phyloP scores from a whole-genome alignment of 257 asterid species.

The Plantago ovata region DNA sequence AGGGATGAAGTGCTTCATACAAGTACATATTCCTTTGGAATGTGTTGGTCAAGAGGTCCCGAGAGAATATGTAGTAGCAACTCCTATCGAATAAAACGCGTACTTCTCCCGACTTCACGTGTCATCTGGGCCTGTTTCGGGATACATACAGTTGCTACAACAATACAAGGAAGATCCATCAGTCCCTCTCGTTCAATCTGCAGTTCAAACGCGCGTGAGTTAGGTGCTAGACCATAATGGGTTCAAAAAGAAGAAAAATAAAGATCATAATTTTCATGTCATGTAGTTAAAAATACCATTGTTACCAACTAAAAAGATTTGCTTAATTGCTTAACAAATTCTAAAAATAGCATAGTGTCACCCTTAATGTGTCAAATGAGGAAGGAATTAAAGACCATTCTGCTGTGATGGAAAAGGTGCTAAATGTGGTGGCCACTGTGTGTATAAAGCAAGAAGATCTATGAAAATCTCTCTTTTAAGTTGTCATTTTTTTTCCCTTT shows the following conservation, averaged over 20 bases:
- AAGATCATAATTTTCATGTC: background rate
- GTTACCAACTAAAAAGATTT: background rate
- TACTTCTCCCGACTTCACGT: slow-evolving; percentile 41
- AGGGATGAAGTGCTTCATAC: background rate
- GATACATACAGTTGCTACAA: slow-evolving; percentile 17
- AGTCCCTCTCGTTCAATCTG: slow-evolving; percentile 63
- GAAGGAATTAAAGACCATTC: slow-evolving; percentile 25
- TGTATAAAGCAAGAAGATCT: slow-evolving; percentile 55
- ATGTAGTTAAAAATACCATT: background rate
- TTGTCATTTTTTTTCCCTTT: slow-evolving; percentile 13
- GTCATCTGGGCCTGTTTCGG: slow-evolving; percentile 46
- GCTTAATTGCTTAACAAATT: slow-evolving; percentile 21
- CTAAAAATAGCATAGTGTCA: slow-evolving; percentile 39
- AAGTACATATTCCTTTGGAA: background rate
- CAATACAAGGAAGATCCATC: slow-evolving; percentile 30
- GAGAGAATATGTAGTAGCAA: slow-evolving; percentile 9
- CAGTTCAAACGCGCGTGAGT: slow-evolving; percentile 39
- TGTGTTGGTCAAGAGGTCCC: slow-evolving; percentile 38
- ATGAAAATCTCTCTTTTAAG: slow-evolving; percentile 36
- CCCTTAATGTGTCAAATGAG: slow-evolving; percentile 37
- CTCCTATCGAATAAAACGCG: slow-evolving; percentile 12
- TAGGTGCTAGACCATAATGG: slow-evolving; percentile 28
- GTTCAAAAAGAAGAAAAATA: slow-evolving; percentile 11
- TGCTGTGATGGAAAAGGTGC: slow-evolving; percentile 30
- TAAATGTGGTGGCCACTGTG: slow-evolving; percentile 42